Conservation (phyloP, 176 grass and related monocot species). For the Phragmites australis region DNA sequence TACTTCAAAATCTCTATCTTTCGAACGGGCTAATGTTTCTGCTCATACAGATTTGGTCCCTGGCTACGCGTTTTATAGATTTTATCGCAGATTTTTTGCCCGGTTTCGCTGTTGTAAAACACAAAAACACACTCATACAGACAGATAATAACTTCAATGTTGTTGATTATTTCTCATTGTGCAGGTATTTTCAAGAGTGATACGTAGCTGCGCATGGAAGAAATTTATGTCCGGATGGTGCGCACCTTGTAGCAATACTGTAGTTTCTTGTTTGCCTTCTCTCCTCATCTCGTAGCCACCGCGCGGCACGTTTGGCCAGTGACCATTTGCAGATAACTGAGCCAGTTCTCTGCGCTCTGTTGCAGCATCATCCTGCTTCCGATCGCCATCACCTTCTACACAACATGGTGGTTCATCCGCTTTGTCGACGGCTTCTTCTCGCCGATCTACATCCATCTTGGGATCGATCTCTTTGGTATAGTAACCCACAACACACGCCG, state of each 20-base stretch:
- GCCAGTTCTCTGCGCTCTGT: not conserved
- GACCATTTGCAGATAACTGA: not conserved
- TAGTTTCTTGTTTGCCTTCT: not conserved
- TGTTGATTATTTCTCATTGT: not conserved
- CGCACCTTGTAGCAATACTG: not conserved
- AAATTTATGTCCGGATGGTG: constrained; percentile 83
- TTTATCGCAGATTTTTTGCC: not conserved
- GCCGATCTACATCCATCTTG: constrained; percentile 73
- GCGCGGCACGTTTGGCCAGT: not conserved
- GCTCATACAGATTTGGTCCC: not conserved
- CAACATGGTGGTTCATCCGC: constrained; percentile 78
- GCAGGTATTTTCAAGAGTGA: constrained; percentile 62
- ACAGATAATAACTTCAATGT: not conserved
- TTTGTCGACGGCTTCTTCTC: constrained; percentile 87
- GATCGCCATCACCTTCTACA: constrained; percentile 79
- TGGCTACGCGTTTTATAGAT: not conserved
- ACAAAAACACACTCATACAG: not conserved
- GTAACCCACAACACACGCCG: constrained; percentile 10
- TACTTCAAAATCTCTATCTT: not conserved
- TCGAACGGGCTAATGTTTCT: not conserved
- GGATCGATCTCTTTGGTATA: constrained; percentile 71
- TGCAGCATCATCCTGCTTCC: constrained; percentile 79
- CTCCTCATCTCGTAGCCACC: not conserved
- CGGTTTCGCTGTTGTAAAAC: not conserved
- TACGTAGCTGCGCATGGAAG: constrained; percentile 70